phyloP scores from a whole-genome alignment of 176 grass and related monocot genomes.

The Calamus simplicifolius region DNA sequence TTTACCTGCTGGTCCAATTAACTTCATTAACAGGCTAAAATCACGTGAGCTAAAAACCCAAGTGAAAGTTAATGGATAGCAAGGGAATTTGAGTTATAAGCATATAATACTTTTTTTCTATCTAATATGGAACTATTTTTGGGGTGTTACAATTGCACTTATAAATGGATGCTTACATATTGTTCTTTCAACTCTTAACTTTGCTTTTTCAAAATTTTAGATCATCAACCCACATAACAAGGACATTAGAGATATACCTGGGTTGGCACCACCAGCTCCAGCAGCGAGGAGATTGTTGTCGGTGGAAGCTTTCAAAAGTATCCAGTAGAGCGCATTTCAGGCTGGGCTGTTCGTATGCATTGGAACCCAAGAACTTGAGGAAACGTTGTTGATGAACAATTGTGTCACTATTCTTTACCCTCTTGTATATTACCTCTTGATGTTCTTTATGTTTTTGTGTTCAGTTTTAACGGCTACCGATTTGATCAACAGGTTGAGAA shows the following conservation, averaged over 20 bases:
- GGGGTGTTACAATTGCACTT: too few species aligned
- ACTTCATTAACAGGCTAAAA: too few species aligned
- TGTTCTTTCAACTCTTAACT: too few species aligned
- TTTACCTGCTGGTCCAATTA: too few species aligned
- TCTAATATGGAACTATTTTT: too few species aligned
- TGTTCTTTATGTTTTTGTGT: conserved; percentile 1
- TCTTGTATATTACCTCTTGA: conserved; percentile 43
- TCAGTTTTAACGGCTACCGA: conserved; percentile 14
- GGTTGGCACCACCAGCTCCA: conserved; percentile 86
- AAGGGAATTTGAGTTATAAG: too few species aligned
- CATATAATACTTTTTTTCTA: too few species aligned
- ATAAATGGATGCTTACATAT: too few species aligned
- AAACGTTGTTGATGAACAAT: not conserved
- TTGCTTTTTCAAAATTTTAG: conserved; percentile 17
- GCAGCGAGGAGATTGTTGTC: conserved; percentile 65
- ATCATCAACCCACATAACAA: conserved; percentile 89
- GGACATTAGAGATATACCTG: conserved; percentile 78
- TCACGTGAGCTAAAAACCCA: too few species aligned
- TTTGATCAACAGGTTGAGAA: conserved; percentile 19
- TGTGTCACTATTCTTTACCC: conserved; percentile 29
- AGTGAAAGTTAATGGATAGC: too few species aligned
- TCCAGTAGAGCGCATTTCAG: conserved; percentile 13
- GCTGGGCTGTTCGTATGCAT: not conserved
- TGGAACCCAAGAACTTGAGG: not conserved
- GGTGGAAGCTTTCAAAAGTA: conserved; percentile 23